These are phyloP conservation scores for Tripterygium wilfordii DNA, from an alignment of 177 flowering plant species.

Conservation along the genomic window DNA sequence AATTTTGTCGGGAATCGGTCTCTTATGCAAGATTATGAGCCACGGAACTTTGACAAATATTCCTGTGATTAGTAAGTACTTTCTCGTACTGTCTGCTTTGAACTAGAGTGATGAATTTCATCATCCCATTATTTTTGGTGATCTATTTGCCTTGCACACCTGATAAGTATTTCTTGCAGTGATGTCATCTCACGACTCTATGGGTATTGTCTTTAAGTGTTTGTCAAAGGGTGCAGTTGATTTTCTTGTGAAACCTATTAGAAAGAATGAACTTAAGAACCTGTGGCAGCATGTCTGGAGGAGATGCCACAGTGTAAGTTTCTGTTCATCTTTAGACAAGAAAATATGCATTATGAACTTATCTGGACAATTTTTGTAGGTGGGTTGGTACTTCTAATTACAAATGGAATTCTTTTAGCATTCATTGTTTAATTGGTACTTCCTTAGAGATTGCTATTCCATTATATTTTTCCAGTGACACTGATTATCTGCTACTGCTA, in stretches of 20 bases:
- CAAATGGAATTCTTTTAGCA: too few relatives aligned
- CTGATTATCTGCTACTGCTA: too few relatives aligned
- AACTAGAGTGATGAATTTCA: neutral
- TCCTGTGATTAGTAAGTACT: slow-evolving; percentile 68
- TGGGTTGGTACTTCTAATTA: neutral
- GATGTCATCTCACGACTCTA: slow-evolving; percentile 93
- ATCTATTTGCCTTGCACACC: slow-evolving; percentile 1
- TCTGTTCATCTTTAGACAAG: neutral
- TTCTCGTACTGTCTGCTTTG: neutral
- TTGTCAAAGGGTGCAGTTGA: slow-evolving; percentile 95
- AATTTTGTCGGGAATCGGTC: slow-evolving; percentile 49
- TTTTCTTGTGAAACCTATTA: slow-evolving; percentile 83
- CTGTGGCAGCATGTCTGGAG: slow-evolving; percentile 99
- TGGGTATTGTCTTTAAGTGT: slow-evolving; percentile 82
- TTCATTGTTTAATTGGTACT: too few relatives aligned
- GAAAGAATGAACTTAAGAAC: slow-evolving; percentile 89
- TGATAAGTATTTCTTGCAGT: slow-evolving; percentile 66
- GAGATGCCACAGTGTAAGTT: slow-evolving; percentile 82
- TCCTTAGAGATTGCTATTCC: too few relatives aligned
- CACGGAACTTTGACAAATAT: slow-evolving; percentile 48
- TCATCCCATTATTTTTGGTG: neutral
- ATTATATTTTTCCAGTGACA: too few relatives aligned
- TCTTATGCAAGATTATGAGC: slow-evolving; percentile 62
- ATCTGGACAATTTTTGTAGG: neutral
- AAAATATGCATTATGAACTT: neutral